Evolutionary conservation across 2,329 filamentous ascomycete genomes (phyloP).

Genomic region (Aspergillus pseudoviridinutans): DNA sequence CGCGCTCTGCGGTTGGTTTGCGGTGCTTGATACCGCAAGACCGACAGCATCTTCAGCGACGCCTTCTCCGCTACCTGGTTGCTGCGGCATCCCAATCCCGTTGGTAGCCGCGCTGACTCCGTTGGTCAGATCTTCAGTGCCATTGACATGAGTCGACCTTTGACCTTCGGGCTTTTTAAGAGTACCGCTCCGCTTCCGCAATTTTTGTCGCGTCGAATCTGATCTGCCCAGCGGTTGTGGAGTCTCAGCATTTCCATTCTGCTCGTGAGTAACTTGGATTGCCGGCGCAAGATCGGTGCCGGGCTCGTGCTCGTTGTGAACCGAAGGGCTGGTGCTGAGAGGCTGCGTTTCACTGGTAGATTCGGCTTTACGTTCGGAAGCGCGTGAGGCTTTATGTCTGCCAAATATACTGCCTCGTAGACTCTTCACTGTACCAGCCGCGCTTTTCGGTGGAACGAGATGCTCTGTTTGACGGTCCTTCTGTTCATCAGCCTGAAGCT

Average conservation of each 20-base stretch:
- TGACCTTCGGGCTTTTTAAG: constrained; percentile 23
- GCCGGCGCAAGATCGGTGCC: constrained; percentile 56
- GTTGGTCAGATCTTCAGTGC: constrained; percentile 7
- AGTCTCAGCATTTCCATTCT: constrained; percentile 29
- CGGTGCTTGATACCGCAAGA: constrained; percentile 26
- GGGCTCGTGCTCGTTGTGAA: constrained; percentile 17
- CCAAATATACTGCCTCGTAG: constrained; percentile 75
- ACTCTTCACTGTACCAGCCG: constrained; percentile 67
- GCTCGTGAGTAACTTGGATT: constrained; percentile 72
- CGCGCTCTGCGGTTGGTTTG: constrained; percentile 20
- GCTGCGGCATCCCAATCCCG: constrained; percentile 10
- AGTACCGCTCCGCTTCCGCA: constrained; percentile 32
- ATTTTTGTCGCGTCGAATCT: constrained; percentile 27
- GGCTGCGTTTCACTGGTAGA: constrained; percentile 24
- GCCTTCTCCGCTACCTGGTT: constrained; percentile 7
- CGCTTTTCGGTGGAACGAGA: constrained; percentile 61
- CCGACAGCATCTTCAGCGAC: constrained; percentile 22
- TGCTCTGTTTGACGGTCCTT: constrained; percentile 33
- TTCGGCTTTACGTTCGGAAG: constrained; percentile 44
- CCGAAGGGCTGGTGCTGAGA: constrained; percentile 17
- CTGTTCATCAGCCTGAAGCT: constrained; percentile 31
- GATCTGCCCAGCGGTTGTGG: constrained; percentile 25
- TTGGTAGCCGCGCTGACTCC: not conserved
- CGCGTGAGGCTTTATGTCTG: constrained; percentile 48
- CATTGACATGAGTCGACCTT: constrained; percentile 21